A percentile compares a stretch with the other conserved stretches of the same genome.
These are phyloP conservation scores for Chondrus crispus DNA, from an alignment of 23 red algal genomes.

Conservation along the genomic window DNA sequence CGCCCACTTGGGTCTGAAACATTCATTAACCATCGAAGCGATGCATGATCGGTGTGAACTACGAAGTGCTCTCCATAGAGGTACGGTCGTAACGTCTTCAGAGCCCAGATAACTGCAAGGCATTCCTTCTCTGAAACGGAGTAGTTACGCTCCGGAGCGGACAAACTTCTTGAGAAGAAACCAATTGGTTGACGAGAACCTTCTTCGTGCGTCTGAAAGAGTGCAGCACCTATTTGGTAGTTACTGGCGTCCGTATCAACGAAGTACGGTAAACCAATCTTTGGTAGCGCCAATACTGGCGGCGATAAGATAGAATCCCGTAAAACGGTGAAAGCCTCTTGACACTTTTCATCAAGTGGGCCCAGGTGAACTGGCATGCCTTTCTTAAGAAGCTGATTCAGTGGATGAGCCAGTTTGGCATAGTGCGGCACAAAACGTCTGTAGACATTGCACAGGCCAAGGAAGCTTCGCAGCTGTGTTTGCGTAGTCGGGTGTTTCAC, in stretches of 20 bases:
- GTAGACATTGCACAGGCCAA: neutral
- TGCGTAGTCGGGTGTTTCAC: neutral
- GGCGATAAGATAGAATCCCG: neutral
- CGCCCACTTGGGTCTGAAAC: neutral
- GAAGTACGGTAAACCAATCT: neutral
- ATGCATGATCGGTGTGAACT: neutral
- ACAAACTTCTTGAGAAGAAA: neutral
- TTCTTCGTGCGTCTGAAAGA: neutral
- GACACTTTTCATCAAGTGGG: neutral
- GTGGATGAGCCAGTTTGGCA: neutral
- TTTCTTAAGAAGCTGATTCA: neutral
- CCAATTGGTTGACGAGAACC: neutral
- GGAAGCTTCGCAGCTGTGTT: neutral
- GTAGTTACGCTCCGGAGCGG: neutral
- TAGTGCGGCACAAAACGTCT: neutral
- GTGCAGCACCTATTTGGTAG: neutral
- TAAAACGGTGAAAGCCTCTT: neutral
- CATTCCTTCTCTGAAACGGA: constrained; percentile 1
- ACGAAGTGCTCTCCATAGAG: neutral
- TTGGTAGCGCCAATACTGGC: neutral
- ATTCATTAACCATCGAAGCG: neutral
- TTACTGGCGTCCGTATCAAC: constrained; percentile 14
- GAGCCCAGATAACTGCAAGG: neutral
- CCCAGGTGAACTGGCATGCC: neutral
- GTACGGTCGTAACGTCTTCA: neutral